These are phyloP conservation scores for Sporothrix dimorphospora DNA, from an alignment of 2,329 filamentous ascomycete species.

Conservation along the genomic window DNA sequence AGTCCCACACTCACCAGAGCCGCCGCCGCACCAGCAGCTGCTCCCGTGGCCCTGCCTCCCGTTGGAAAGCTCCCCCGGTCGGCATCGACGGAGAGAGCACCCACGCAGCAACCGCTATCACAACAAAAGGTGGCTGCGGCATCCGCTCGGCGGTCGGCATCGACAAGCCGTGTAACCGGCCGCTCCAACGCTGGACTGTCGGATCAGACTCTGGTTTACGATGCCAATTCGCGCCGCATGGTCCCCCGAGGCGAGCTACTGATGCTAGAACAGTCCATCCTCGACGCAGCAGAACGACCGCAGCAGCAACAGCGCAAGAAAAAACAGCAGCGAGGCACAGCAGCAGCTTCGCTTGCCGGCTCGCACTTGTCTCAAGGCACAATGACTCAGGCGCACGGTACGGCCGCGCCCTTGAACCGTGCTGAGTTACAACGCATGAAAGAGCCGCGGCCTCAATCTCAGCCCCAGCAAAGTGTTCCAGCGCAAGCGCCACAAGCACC, in stretches of 20 bases:
- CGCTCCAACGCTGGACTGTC: conserved; percentile 37
- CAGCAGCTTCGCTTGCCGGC: conserved; percentile 44
- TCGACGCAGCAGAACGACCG: conserved; percentile 47
- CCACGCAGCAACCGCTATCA: neutral
- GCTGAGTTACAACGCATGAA: neutral
- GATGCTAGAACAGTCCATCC: conserved; percentile 48
- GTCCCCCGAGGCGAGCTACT: conserved; percentile 52
- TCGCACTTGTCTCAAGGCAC: conserved; percentile 57
- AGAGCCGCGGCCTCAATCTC: neutral
- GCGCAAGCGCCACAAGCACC: neutral
- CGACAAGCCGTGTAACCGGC: conserved; percentile 34
- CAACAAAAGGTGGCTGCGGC: conserved; percentile 22
- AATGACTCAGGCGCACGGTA: conserved; percentile 55
- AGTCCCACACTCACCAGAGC: conserved; percentile 23
- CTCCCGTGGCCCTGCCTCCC: conserved; percentile 27
- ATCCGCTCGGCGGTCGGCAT: conserved; percentile 33
- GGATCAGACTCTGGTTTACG: conserved; percentile 59
- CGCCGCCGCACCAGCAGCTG: neutral
- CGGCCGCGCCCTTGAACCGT: conserved; percentile 40
- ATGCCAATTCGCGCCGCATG: conserved; percentile 68
- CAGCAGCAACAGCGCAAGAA: conserved; percentile 46
- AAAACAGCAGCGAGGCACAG: conserved; percentile 38
- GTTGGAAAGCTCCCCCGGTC: conserved; percentile 12
- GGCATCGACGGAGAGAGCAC: conserved; percentile 26
- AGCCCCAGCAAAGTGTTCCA: neutral